Percentiles rank a stretch among this genome's conserved stretches.
These are phyloP conservation scores for Ascochyta fabae DNA, from an alignment of 2,329 filamentous ascomycete species.

Conservation along the genomic window DNA sequence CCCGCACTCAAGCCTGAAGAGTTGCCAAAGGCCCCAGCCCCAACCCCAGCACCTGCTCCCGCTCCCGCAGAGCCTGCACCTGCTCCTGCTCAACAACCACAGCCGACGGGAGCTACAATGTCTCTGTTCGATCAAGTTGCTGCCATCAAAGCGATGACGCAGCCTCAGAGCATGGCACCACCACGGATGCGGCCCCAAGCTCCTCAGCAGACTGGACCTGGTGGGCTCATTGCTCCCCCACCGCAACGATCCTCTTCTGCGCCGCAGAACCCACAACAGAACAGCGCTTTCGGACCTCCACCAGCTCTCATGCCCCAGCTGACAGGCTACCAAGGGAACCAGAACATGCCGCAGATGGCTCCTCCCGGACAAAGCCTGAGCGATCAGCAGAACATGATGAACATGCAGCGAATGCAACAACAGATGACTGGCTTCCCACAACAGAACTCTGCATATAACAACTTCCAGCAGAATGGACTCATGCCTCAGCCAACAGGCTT, in stretches of 20 bases:
- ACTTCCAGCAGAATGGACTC: conserved; percentile 46
- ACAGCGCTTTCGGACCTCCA: conserved; percentile 71
- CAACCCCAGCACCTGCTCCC: conserved; percentile 52
- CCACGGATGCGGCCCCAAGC: conserved; percentile 73
- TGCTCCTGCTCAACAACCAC: conserved; percentile 38
- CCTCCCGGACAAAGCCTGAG: conserved; percentile 77
- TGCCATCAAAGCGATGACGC: conserved; percentile 48
- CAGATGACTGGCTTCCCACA: conserved; percentile 51
- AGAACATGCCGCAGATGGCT: conserved; percentile 66
- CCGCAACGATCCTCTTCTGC: conserved; percentile 85
- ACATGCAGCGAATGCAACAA: conserved; percentile 46
- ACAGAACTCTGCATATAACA: conserved; percentile 39
- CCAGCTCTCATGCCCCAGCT: conserved; percentile 83
- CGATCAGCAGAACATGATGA: conserved; percentile 61
- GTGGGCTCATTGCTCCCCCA: conserved; percentile 75
- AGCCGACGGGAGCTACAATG: conserved; percentile 55
- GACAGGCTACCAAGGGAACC: conserved; percentile 67
- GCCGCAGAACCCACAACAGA: conserved; percentile 74
- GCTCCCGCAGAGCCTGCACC: conserved; percentile 49
- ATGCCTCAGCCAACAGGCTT: conserved; percentile 51
- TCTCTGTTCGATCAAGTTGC: conserved; percentile 48
- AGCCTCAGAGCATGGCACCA: conserved; percentile 47
- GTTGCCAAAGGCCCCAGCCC: conserved; percentile 48
- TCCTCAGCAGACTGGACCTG: conserved; percentile 66
- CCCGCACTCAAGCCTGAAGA: conserved; percentile 49